Base-by-base conservation (phyloP, 164 flowering plant genomes). In the Malania oleifera region DNA sequence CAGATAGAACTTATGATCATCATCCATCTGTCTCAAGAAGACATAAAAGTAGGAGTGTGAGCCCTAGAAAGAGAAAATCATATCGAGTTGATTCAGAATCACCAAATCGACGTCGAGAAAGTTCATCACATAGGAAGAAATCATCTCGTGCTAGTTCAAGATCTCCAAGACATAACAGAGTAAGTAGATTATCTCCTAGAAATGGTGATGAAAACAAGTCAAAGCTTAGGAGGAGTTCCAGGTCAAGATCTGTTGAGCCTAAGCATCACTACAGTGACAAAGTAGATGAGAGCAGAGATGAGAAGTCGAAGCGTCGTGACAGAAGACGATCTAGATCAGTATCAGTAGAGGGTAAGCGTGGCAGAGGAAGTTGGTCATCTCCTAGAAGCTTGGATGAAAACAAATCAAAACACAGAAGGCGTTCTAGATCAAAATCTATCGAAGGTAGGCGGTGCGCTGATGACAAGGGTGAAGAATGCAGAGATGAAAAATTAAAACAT, bases 41-140 rank as follows among this genome's bases (percentile, higher is more conserved):
- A 67, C 66, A 78, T 26, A 85, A 75, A 73, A 87, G 87, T 70
- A 77, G 95, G 80, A 89, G 97, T 75, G 23, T 44, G 29, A 87
- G 91, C 62, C 93, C 91, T 57, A 72, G 65, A 50, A 61, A 56
- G 58, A 82, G 82, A 76, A 88, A 77, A 59, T 73, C 78, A 31
- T 49, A 66, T 65, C 67, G 76, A 37, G 82, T 57, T 59, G 82
- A 62, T 45, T 73, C 84, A 18, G 72, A 22, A 18, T 76, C 85
- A 25, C 83, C 92, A 40, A 77, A 51, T 38, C 79, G 60, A 23
- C 72, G 24, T 45, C 67, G 48, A 35, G 80, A 72, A 43, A 77
- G 80, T 73, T 78, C 83, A 43, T 46, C 72, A 10, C 82, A 71
- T 39, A 71, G 71, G 45, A 80, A 70, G 62, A 78, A 63, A 71